phyloP scores from a whole-genome alignment of 2,329 filamentous ascomycete species.

The Sphaerostilbella broomeana region DNA sequence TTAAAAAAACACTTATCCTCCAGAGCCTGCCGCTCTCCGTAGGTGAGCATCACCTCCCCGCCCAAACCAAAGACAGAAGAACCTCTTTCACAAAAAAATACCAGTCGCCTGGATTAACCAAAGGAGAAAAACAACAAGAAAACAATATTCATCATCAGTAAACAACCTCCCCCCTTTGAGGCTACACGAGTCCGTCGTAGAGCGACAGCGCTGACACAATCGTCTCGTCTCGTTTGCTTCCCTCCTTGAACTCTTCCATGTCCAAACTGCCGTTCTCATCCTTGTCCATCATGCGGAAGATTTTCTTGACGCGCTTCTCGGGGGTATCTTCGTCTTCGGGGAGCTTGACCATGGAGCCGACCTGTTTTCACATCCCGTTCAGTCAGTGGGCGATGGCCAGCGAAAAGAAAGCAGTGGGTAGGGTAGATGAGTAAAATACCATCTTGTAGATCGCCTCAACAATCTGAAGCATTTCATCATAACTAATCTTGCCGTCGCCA shows the following conservation, averaged over 20 bases:
- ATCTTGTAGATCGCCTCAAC: conserved; percentile 99
- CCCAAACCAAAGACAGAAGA: conserved; percentile 6
- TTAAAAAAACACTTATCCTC: too few species aligned
- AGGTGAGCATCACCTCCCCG: too few species aligned
- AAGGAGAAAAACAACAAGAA: conserved; percentile 6
- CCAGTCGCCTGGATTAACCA: neutral
- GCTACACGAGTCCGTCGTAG: conserved; percentile 86
- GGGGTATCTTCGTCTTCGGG: conserved; percentile 98
- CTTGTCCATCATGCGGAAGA: conserved; percentile 99
- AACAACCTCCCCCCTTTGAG: too few species aligned
- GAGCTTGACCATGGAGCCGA: conserved; percentile 98
- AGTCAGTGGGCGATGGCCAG: too few species aligned
- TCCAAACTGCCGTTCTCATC: conserved; percentile 97
- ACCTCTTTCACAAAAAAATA: conserved; percentile 7
- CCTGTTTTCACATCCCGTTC: conserved; percentile 43
- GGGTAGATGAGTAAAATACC: conserved; percentile 45
- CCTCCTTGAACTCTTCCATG: conserved; percentile 98
- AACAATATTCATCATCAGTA: conserved; percentile 1
- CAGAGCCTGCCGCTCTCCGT: too few species aligned
- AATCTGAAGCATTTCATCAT: conserved; percentile 97
- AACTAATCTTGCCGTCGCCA: conserved; percentile 97
- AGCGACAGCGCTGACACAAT: conserved; percentile 95
- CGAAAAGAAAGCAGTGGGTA: neutral
- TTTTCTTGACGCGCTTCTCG: conserved; percentile 95
- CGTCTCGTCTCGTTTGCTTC: conserved; percentile 96